phyloP scores from a whole-genome alignment of 805 yeast genomes.

The Ogataea kodamae region DNA sequence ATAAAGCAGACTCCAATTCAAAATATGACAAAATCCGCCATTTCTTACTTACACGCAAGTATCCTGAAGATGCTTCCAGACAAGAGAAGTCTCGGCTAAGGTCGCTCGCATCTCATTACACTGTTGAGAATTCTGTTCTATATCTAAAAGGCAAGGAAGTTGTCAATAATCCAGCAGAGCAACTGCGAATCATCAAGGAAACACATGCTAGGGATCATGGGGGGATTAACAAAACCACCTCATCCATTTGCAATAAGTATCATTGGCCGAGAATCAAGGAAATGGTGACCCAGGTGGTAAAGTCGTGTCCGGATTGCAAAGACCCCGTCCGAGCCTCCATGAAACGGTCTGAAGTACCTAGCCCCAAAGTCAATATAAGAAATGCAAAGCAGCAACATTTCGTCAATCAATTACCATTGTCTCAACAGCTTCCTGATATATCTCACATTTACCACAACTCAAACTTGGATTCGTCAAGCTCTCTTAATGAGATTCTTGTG shows the following conservation, averaged over 20 bases:
- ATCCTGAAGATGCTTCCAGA: conserved; percentile 79
- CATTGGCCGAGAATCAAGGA: conserved; percentile 92
- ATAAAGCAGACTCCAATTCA: conserved; percentile 44
- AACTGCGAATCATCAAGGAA: conserved; percentile 68
- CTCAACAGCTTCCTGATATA: conserved; percentile 16
- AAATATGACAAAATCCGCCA: conserved; percentile 68
- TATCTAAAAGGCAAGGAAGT: conserved; percentile 80
- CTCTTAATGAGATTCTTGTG: conserved; percentile 38
- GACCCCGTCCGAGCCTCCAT: conserved; percentile 34
- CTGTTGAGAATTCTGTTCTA: conserved; percentile 65
- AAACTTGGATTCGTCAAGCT: conserved; percentile 30
- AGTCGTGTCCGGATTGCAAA: conserved; percentile 69
- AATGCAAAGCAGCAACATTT: conserved; percentile 5
- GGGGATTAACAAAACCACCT: conserved; percentile 86
- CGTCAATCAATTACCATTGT: conserved; percentile 9
- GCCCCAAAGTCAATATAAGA: conserved; percentile 9
- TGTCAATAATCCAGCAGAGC: conserved; percentile 70
- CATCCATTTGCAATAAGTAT: conserved; percentile 70
- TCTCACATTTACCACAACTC: conserved; percentile 13
- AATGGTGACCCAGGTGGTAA: conserved; percentile 75
- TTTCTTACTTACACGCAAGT: conserved; percentile 78
- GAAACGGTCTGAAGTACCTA: conserved; percentile 18
- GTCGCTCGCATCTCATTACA: conserved; percentile 74
- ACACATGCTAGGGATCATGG: conserved; percentile 67
- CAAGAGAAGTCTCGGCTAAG: conserved; percentile 86